Conservation (phyloP, 2,329 filamentous ascomycete species). For the Paecilomyces dactylethromorphus region DNA sequence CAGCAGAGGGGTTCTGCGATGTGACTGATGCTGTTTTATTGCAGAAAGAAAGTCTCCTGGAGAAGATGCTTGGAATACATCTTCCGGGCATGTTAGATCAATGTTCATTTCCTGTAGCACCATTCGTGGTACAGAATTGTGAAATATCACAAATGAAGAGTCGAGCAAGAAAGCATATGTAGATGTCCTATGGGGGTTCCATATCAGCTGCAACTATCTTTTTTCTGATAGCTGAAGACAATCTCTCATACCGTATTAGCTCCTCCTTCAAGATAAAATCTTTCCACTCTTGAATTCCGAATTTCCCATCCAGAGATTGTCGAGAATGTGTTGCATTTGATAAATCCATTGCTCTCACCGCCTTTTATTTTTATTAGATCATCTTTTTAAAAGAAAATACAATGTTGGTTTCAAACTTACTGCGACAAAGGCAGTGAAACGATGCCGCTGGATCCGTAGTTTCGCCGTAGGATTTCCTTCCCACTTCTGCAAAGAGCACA, state of each 20-base stretch:
- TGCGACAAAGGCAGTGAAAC: not conserved
- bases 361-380: too few species aligned
- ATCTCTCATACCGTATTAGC: not conserved
- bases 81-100: not conserved
- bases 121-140: conserved; percentile 8
- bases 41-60: not conserved
- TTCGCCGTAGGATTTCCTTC: not conserved
- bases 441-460: not conserved
- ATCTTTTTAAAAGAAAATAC: too few species aligned
- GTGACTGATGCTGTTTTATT: not conserved
- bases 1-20: not conserved
- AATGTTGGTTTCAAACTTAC: not conserved
- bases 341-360: not conserved
- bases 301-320: not conserved
- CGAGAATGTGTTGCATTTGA: not conserved
- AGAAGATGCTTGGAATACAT: not conserved
- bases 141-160: conserved; percentile 6
- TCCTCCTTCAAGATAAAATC: not conserved
- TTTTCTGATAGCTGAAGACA: not conserved
- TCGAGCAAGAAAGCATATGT: conserved; percentile 7
- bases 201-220: not conserved
- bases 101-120: conserved; percentile 7
- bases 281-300: not conserved
- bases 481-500: not conserved
- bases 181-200: not conserved